phyloP scores from a whole-genome alignment of 2,329 filamentous ascomycete genomes.

The Harringtonia aguacate region DNA sequence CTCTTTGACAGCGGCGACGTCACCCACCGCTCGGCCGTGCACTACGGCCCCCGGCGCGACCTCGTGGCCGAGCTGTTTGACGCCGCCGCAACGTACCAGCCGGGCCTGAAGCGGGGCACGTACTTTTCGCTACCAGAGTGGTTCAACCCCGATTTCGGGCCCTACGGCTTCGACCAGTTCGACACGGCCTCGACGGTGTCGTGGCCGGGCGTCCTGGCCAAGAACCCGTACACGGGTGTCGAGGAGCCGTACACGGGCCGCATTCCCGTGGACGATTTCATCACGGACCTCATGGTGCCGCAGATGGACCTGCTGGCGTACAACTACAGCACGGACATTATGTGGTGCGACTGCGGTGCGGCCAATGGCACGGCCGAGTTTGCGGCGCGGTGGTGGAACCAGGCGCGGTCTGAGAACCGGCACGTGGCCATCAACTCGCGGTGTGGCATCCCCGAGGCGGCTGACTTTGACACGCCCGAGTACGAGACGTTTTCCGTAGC shows the following conservation, averaged over 20 bases:
- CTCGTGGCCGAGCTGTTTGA: slow-evolving; percentile 31
- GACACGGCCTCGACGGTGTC: slow-evolving; percentile 6
- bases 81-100: slow-evolving; percentile 28
- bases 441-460: slow-evolving; percentile 34
- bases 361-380: slow-evolving; percentile 30
- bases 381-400: slow-evolving; percentile 30
- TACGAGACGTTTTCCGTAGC: slow-evolving; percentile 38
- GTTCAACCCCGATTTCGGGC: slow-evolving; percentile 34
- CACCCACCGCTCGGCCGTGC: slow-evolving; percentile 28
- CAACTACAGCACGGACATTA: slow-evolving; percentile 31
- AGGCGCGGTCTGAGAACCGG: slow-evolving; percentile 21
- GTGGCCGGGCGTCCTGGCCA: slow-evolving; percentile 26
- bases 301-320: slow-evolving; percentile 33
- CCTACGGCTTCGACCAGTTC: slow-evolving; percentile 26
- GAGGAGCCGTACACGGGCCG: slow-evolving; percentile 31
- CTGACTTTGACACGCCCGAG: slow-evolving; percentile 51
- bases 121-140: slow-evolving; percentile 40
- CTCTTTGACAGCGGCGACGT: slow-evolving; percentile 26
- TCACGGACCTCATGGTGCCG: slow-evolving; percentile 31
- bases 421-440: slow-evolving; percentile 46
- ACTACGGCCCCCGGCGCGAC: slow-evolving; percentile 29
- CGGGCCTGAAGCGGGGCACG: slow-evolving; percentile 28
- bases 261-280: slow-evolving; percentile 27
- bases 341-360: slow-evolving; percentile 38
- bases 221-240: slow-evolving; percentile 31